These are phyloP conservation scores for Chernovozyma sophiae-reginae DNA, from an alignment of 1,139 yeast genomes.

Conservation along the genomic window DNA sequence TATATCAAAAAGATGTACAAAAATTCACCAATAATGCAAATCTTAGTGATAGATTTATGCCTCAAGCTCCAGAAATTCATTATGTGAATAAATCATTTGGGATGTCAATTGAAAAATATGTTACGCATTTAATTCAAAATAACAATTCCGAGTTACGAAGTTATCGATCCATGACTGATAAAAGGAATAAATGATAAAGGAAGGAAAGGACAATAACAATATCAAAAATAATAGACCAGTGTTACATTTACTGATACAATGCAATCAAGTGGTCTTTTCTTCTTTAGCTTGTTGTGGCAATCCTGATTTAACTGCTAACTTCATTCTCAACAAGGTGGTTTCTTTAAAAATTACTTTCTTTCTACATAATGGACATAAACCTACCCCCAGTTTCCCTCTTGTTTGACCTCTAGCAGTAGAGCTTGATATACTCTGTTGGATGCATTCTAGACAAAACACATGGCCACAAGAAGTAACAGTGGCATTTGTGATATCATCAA, in stretches of 20 bases:
- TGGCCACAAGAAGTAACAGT: conserved; percentile 46
- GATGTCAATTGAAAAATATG: conserved; percentile 94
- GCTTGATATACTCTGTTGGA: conserved; percentile 39
- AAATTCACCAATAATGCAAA: conserved; percentile 1
- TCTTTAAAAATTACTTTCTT: conserved; percentile 39
- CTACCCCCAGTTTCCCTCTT: conserved; percentile 31
- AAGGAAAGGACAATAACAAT: no score
- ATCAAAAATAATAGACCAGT: no score
- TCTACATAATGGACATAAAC: conserved; percentile 45
- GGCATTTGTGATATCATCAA: conserved; percentile 38
- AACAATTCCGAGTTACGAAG: neutral
- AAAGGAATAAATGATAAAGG: no score
- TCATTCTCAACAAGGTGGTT: conserved; percentile 33
- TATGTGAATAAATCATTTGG: conserved; percentile 64
- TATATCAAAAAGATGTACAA: conserved; percentile 6
- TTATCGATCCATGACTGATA: no score
- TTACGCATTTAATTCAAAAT: conserved; percentile 55
- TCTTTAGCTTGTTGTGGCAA: conserved; percentile 16
- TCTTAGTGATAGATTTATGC: conserved; percentile 2
- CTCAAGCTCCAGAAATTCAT: conserved; percentile 1
- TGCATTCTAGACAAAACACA: conserved; percentile 42
- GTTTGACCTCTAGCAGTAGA: conserved; percentile 43
- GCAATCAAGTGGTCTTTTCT: no score
- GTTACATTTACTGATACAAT: no score
- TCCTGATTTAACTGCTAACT: conserved; percentile 14